Evolutionary conservation across 768 basidiomycete species (phyloP).

Genomic region (Boletus pseudopeckii): DNA sequence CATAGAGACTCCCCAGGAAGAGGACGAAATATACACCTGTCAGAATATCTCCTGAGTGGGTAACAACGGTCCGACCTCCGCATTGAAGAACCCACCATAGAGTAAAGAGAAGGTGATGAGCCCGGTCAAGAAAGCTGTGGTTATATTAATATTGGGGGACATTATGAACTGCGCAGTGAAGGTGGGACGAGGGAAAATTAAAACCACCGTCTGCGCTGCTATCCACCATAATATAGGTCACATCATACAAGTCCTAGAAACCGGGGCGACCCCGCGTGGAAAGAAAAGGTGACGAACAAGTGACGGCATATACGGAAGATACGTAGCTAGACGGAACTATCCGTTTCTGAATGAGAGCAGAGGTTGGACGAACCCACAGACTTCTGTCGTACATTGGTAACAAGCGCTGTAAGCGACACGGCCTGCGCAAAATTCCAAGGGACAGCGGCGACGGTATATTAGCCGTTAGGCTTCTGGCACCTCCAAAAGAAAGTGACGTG

Average conservation of each 20-base stretch:
- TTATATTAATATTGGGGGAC: slow-evolving; percentile 1
- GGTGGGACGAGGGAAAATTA: too few species aligned
- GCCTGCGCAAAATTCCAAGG: too few species aligned
- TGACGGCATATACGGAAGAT: not conserved
- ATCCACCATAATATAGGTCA: not conserved
- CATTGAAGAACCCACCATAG: not conserved
- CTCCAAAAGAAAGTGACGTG: too few species aligned
- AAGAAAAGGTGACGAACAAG: too few species aligned
- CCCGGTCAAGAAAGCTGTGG: slow-evolving; percentile 8
- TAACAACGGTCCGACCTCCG: not conserved
- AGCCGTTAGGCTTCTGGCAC: too few species aligned
- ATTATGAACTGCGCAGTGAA: not conserved
- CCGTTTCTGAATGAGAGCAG: not conserved
- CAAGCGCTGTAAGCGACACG: too few species aligned
- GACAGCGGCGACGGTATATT: too few species aligned
- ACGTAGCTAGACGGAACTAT: too few species aligned
- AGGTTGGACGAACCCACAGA: too few species aligned
- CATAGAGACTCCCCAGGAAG: slow-evolving; percentile 5
- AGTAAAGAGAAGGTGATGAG: slow-evolving; percentile 6
- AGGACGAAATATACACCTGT: slow-evolving; percentile 7
- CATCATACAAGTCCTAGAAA: not conserved
- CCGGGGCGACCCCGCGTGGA: not conserved
- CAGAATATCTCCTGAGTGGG: not conserved
- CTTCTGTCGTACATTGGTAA: too few species aligned
- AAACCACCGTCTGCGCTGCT: not conserved